Evolutionary conservation across 2,329 filamentous ascomycete species (phyloP), one percentile per base, ranked within the genome.

Genomic region (Aulographum hederae): DNA sequence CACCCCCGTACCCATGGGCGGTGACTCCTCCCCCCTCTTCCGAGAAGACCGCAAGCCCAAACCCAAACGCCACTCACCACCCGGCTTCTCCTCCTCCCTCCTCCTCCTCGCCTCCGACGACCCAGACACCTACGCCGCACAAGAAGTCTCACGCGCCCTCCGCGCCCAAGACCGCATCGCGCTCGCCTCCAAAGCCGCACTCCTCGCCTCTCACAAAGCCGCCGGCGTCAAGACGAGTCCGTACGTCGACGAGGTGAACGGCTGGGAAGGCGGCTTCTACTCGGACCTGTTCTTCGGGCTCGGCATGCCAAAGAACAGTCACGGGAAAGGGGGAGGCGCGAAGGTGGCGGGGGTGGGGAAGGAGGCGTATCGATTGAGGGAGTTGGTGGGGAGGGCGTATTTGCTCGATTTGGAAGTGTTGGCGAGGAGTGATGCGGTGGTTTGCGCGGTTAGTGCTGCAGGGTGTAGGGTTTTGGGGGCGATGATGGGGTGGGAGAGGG

Each of bases 201-300:
- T 67, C 30, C 53, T 59, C 39, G 46, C 49, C 14, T 49, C 51
- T 4, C 56, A 15, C 50, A 57, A 21, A 44, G 16, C 8, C 12
- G 27, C 27, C 8, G 51, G 39, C 53, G 46, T 35, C 52, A 50
- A 27, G 47, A 52, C 3, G 54, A 69, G 37, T 40, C 69, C 67
- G 42, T 80, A 78, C 47, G 65, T 78, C 21, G 78, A 84, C 36
- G 75, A 84, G 46, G 68, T 73, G 2, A 73, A 80, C 26, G 82
- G 81, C 18, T 91, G 81, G 81, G 81, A 91, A 49, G 81, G 82
- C 13, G 82, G 82, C 1, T 92, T 91, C 59, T 91, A 78, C 53
- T 66, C 68, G 11, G 67, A 71, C 43, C 74, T 89, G 54, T 91
- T 91, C 53, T 85, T 78, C 70, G 76, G 73, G 31, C 60, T 91